Evolutionary conservation across 305 asterid species (phyloP), one percentile per base, ranked within the genome.

Genomic region (Stenogyne calaminthoides): DNA sequence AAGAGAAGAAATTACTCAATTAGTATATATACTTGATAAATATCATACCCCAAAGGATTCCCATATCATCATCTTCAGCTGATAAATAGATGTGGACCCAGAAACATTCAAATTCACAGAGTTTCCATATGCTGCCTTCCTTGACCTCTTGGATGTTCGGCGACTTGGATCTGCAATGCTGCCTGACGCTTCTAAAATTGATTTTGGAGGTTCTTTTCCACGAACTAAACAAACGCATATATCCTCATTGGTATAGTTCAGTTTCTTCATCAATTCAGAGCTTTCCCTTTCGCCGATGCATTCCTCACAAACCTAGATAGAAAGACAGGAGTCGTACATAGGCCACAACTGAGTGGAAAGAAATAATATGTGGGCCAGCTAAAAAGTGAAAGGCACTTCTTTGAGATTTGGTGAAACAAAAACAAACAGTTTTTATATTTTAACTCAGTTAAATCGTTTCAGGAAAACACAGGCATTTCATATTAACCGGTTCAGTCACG

Each of bases 51-150:
- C 99, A 78, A 95, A 95, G 52, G 98, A 84, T 84, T 95, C 96
- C 99, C 98, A 95, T 78, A 95, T 92, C 98, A 95, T 92, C 98
- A 95, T 88, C 87, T 90, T 95, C 81, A 95, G 90, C 82, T 95
- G 96, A 87, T 88, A 91, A 79, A 95, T 51, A 55, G 98, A 86
- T 74, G 99, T 95, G 67, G 90, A 81, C 54, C 91, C 94, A 65
- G 99, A 95, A 63, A 92, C 99, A 69, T 85, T 89, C 79, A 92
- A 70, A 76, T 89, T 95, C 69, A 86, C 89, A n/a, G 94, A 92
- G 86, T 92, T 95, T 18, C 96, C 97, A 82, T 76, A 84, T 37
- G 92, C 66, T 64, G 98, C 85, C 88, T 85, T 92, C 88, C 90
- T 84, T 72, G 99, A 91, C 46, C 98, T 93, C 81, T 95, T 95